These are phyloP conservation scores for Pseudomonodictys pantanalensis DNA, from an alignment of 495 filamentous ascomycete genomes.

Conservation along the genomic window DNA sequence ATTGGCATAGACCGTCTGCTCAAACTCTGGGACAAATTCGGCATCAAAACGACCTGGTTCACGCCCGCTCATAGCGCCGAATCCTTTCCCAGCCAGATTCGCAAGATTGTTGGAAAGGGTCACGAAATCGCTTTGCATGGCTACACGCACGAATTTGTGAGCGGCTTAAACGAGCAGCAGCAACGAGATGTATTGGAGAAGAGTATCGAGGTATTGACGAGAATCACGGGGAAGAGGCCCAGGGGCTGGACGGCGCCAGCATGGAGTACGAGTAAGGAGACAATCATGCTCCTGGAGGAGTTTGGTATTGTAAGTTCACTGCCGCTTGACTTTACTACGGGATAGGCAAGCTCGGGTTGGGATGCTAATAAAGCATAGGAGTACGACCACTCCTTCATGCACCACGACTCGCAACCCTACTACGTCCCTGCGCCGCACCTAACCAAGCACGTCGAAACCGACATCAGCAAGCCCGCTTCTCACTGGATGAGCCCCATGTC, in stretches of 20 bases:
- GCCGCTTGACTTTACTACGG: background rate
- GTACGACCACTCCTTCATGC: constrained; percentile 66
- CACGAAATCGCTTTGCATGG: constrained; percentile 48
- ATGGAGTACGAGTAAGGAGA: constrained; percentile 67
- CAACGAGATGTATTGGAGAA: constrained; percentile 42
- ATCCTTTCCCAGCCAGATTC: constrained; percentile 42
- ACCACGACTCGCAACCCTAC: constrained; percentile 66
- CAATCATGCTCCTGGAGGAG: constrained; percentile 61
- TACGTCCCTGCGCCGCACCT: constrained; percentile 58
- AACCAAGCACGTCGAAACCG: constrained; percentile 58
- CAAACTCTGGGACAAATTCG: constrained; percentile 41
- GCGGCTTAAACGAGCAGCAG: constrained; percentile 35
- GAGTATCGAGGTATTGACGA: constrained; percentile 38
- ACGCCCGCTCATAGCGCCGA: constrained; percentile 44
- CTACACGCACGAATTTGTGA: constrained; percentile 44
- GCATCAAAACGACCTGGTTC: constrained; percentile 48
- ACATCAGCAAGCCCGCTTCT: constrained; percentile 57
- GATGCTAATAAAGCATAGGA: constrained; percentile 29
- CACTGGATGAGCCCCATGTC: constrained; percentile 66
- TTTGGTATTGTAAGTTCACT: constrained; percentile 56
- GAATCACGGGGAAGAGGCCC: constrained; percentile 40
- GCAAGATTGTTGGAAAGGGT: constrained; percentile 42
- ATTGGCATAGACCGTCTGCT: constrained; percentile 46
- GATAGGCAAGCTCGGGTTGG: too few relatives aligned
- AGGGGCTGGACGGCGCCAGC: constrained; percentile 50